Percentiles rank a stretch among this genome's conserved stretches.
These are phyloP conservation scores for Simplicillium sp. DNA, from an alignment of 2,329 filamentous ascomycete species.

Conservation along the genomic window DNA sequence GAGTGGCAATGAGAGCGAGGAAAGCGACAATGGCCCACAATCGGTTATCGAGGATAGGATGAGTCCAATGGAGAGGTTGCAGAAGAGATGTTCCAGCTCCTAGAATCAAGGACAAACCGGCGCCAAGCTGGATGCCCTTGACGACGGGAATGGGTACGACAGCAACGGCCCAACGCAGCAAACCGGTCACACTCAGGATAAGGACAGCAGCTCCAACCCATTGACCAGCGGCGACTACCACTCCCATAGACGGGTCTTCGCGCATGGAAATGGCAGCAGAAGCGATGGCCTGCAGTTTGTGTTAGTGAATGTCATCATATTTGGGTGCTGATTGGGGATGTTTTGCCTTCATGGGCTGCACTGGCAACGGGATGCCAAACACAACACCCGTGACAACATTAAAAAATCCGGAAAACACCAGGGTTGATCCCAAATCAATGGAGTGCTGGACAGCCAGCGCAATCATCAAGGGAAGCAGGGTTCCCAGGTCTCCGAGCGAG, in stretches of 20 bases:
- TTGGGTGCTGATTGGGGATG: not conserved
- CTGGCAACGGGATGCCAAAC: constrained; percentile 84
- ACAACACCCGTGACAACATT: constrained; percentile 74
- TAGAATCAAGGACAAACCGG: constrained; percentile 73
- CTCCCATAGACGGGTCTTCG: constrained; percentile 37
- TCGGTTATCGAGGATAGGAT: constrained; percentile 65
- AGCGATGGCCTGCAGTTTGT: constrained; percentile 58
- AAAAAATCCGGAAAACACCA: constrained; percentile 80
- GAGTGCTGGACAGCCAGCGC: constrained; percentile 70
- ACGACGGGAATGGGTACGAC: constrained; percentile 78
- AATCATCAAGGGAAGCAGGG: constrained; percentile 80
- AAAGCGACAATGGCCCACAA: constrained; percentile 71
- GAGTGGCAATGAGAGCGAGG: constrained; percentile 57
- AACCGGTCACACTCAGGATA: constrained; percentile 67
- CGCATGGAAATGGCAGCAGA: constrained; percentile 72
- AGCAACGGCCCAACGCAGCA: constrained; percentile 65
- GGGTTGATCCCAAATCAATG: constrained; percentile 72
- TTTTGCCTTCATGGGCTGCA: constrained; percentile 73
- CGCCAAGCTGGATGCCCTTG: constrained; percentile 91
- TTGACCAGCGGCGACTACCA: constrained; percentile 68
- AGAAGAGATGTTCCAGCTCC: constrained; percentile 65
- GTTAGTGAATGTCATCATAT: not conserved
- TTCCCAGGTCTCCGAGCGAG: constrained; percentile 79
- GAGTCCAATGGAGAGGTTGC: constrained; percentile 57
- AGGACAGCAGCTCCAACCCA: constrained; percentile 68